These are phyloP conservation scores for Yamadazyma nakazawae DNA, from an alignment of 805 yeast genomes.

Conservation along the genomic window DNA sequence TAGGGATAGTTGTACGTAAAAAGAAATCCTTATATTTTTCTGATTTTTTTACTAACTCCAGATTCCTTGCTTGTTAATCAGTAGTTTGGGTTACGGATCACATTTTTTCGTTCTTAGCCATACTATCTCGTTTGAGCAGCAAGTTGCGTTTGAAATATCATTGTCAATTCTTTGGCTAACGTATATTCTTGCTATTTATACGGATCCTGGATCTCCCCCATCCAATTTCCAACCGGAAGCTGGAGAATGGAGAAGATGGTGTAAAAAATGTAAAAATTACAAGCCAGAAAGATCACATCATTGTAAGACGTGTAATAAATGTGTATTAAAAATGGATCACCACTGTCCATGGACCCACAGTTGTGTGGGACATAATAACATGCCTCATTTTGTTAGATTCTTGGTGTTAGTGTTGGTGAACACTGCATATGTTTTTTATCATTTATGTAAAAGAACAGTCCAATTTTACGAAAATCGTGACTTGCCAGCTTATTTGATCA, in stretches of 20 bases:
- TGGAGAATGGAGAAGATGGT: constrained; percentile 63
- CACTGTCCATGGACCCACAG: constrained; percentile 92
- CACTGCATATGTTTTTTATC: constrained; percentile 44
- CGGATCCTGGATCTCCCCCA: constrained; percentile 70
- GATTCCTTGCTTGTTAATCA: constrained; percentile 66
- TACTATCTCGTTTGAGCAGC: constrained; percentile 37
- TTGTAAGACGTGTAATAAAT: constrained; percentile 70
- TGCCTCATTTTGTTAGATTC: constrained; percentile 79
- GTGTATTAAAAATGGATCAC: constrained; percentile 90
- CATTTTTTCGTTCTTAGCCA: constrained; percentile 53
- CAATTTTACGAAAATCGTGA: constrained; percentile 47
- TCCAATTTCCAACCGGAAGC: constrained; percentile 37
- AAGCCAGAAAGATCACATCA: constrained; percentile 88
- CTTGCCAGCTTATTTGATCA: constrained; percentile 55
- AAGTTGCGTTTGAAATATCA: constrained; percentile 45
- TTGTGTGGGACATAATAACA: constrained; percentile 78
- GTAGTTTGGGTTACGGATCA: constrained; percentile 58
- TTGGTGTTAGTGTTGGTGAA: constrained; percentile 59
- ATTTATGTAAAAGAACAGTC: constrained; percentile 38
- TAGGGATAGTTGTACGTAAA: constrained; percentile 41
- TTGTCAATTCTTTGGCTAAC: constrained; percentile 67
- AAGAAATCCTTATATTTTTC: not conserved
- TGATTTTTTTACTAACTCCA: constrained; percentile 14
- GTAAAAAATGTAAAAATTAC: constrained; percentile 64
- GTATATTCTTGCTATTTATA: constrained; percentile 64